These are phyloP conservation scores for Emericellopsis cladophorae DNA, from an alignment of 2,329 filamentous ascomycete genomes.

Conservation along the genomic window DNA sequence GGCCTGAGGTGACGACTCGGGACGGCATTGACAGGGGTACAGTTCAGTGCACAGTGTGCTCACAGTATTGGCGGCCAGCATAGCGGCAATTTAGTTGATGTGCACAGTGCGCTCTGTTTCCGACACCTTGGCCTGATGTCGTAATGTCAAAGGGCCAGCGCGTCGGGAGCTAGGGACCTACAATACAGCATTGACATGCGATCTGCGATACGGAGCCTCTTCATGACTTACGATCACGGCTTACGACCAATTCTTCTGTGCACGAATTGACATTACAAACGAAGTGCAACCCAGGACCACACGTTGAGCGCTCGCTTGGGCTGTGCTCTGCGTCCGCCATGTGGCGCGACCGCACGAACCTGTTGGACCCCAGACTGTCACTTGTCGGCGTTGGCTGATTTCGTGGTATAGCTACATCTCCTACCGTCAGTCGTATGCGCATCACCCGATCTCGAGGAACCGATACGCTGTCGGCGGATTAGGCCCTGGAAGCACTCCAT, in stretches of 20 bases:
- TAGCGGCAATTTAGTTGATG: no score
- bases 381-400: conserved; percentile 11
- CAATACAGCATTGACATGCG: no score
- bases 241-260: not conserved
- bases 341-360: conserved; percentile 98
- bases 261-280: no score
- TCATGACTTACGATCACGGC: not conserved
- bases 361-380: conserved; percentile 45
- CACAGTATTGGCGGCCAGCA: no score
- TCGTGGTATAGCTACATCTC: conserved; percentile 68
- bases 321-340: conserved; percentile 49
- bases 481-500: conserved; percentile 28
- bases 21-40: not conserved
- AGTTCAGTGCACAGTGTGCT: not conserved
- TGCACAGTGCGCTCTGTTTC: no score
- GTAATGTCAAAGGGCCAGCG: no score
- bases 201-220: no score
- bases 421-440: conserved; percentile 95
- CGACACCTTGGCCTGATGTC: no score
- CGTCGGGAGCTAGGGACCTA: no score
- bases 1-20: not conserved
- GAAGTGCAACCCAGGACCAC: no score
- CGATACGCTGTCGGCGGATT: conserved; percentile 39
- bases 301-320: not conserved
- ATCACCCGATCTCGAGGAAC: conserved; percentile 80